Evolutionary conservation across 1,284 basidiomycete species (phyloP).

Genomic region (Termitomyces sp.): DNA sequence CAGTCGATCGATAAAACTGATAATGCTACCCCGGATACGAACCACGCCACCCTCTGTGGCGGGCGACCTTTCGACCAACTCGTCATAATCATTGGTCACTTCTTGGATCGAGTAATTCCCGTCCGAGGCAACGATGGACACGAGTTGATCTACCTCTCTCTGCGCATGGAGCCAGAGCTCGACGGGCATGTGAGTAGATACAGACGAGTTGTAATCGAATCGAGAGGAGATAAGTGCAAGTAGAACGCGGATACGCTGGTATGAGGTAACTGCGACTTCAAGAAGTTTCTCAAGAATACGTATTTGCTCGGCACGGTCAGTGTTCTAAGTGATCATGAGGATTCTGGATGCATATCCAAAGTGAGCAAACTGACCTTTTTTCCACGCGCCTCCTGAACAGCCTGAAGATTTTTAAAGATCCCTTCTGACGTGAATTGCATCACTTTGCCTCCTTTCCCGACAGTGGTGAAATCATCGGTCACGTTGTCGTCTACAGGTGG

Average conservation of each 20-base stretch:
- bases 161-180: slow-evolving; percentile 90
- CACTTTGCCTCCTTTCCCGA: slow-evolving; percentile 86
- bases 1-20: slow-evolving; percentile 92
- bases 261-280: slow-evolving; percentile 81
- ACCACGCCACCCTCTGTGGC: slow-evolving; percentile 68
- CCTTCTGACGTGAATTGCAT: slow-evolving; percentile 84
- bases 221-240: slow-evolving; percentile 91
- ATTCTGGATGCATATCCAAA: not conserved
- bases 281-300: slow-evolving; percentile 87
- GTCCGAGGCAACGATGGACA: slow-evolving; percentile 74
- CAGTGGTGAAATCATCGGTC: slow-evolving; percentile 82
- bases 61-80: slow-evolving; percentile 82
- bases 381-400: slow-evolving; percentile 92
- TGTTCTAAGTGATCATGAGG: slow-evolving; percentile 58
- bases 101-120: slow-evolving; percentile 81
- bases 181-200: slow-evolving; percentile 84
- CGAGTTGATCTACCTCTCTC: slow-evolving; percentile 83
- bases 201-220: slow-evolving; percentile 94
- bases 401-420: slow-evolving; percentile 90
- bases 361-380: slow-evolving; percentile 68
- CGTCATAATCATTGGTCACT: slow-evolving; percentile 89
- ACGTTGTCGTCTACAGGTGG: slow-evolving; percentile 42
- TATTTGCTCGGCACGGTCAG: slow-evolving; percentile 94
- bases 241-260: slow-evolving; percentile 92
- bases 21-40: slow-evolving; percentile 85